Evolutionary conservation across 1,139 yeast species (phyloP), one percentile per base, ranked within the genome.

Genomic region (Saccharomyces hybrid): DNA sequence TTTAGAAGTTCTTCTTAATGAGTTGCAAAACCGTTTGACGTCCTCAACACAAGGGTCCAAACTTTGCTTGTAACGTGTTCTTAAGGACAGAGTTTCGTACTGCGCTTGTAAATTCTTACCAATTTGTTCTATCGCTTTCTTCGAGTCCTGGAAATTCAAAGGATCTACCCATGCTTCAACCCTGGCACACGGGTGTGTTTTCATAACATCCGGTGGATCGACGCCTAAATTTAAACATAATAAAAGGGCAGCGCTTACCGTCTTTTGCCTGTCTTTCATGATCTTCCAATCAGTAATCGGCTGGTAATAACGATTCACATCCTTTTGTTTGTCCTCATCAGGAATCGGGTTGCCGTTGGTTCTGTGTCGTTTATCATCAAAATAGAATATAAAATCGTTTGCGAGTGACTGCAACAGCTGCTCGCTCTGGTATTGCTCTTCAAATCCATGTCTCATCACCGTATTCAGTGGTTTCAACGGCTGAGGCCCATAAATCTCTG

Each of bases 1-100:
- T 66, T 93, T 88, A 3, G 98, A 96, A 56, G 88, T 87, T 55
- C 98, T 78, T 62, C 99, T 76, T 59, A 93, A 74, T 0, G 95
- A 86, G 63, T 88, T 87, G 68, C 98, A 91, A 64, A 93, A 88
- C 57, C 98, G 77, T 67, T 91, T 93, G 42, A 91, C 88, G 67
- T 93, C 99, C 67, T 93, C 99, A 24, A 91, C 97, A 56, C 95
- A 88, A 0, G 99, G 98, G 67, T 93, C 99, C 54, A 93, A 73
- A 49, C 90, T 84, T 65, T 88, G 96, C 68, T 91, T 93, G 70
- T 91, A 91, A 55, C 96, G 79, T 1, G 97, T 90, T 60, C 97
- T 78, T 57, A 90, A 77, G 2, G 96, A 86, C 51, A 93, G 77
- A 0, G 95, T 86, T 69, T 93, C 98, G 69, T 91, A 93, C 68